Evolutionary conservation across 2,329 filamentous ascomycete species (phyloP).

Genomic region (Pyrenophora seminiperda): DNA sequence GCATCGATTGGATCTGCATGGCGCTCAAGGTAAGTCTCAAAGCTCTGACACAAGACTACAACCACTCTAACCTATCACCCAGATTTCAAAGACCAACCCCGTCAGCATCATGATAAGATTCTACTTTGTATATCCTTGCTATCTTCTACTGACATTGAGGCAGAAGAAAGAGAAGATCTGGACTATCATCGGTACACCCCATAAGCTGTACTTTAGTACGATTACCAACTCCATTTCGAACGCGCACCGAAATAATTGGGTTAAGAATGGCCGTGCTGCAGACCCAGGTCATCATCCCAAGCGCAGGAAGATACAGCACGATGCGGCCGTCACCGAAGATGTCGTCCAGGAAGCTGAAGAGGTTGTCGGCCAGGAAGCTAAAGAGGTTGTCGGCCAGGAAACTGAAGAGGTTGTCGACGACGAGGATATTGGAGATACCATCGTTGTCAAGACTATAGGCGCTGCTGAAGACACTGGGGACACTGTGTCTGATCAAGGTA

Average conservation of each 20-base stretch:
- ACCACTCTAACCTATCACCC: background rate
- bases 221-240: slow-evolving; percentile 16
- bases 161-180: slow-evolving; percentile 21
- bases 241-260: slow-evolving; percentile 12
- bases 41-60: background rate
- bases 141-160: background rate
- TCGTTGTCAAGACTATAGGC: background rate
- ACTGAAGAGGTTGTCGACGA: background rate
- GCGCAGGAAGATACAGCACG: background rate
- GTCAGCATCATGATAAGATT: slow-evolving; percentile 18
- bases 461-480: too few species aligned
- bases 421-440: background rate
- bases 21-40: slow-evolving; percentile 11
- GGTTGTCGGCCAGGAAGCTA: background rate
- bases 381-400: background rate
- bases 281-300: slow-evolving; percentile 8
- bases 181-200: slow-evolving; percentile 17
- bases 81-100: slow-evolving; percentile 14
- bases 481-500: too few species aligned
- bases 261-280: slow-evolving; percentile 11
- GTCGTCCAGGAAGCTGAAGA: background rate
- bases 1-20: slow-evolving; percentile 17
- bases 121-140: background rate
- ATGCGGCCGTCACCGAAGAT: background rate
- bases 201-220: slow-evolving; percentile 17